Base-by-base conservation (phyloP, 78 protist species). In the Diacronema lutheri region DNA sequence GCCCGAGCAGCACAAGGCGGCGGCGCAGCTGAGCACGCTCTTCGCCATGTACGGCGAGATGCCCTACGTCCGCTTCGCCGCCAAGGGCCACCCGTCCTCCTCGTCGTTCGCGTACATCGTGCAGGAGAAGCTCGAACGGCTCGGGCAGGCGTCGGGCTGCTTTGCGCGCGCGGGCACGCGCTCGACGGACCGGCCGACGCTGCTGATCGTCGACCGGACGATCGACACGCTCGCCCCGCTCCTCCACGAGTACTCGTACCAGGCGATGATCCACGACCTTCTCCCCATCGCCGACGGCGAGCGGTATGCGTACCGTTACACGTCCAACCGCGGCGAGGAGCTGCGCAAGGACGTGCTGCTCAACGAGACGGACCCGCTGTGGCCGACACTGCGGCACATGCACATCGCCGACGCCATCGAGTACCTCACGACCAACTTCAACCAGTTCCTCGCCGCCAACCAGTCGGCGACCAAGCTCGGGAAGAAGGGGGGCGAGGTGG, bases 201-300 rank as follows among this genome's bases (percentile, higher is more conserved):
- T 94, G 16, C 81, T 94, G 23, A 65, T 94, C 25, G 4, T 90
- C 50, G 97, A 91, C 88, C 87, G 97, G n/a, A 21, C 85, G 1
- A 73, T 79, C 41, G 97, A 95, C 71, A 89, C 90, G 55, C 33
- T 93, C n/a, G 68, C 96, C 10, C 97, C 97, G 61, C 65, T 95
- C 16, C 80, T 95, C 33, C 94, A 92, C 60, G 97, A 95, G 80
- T 93, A 89, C 71, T 89, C 95, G 65, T 95, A 95, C 87, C 96
- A 95, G 55, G 95, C 96, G 46, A 93, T 95, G 96, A 83, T 81
- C 44, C 88, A 90, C 72, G 97, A 93, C 83, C 33, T 92, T 33
- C 86, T 93, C 31, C 85, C 73, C 68, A 44, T 92, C 38, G 86
- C 89, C 57, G 61, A 58, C 55, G 96, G 91, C 64, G 50, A 44